phyloP scores from a whole-genome alignment of 805 yeast species.

The Candida saitoana region DNA sequence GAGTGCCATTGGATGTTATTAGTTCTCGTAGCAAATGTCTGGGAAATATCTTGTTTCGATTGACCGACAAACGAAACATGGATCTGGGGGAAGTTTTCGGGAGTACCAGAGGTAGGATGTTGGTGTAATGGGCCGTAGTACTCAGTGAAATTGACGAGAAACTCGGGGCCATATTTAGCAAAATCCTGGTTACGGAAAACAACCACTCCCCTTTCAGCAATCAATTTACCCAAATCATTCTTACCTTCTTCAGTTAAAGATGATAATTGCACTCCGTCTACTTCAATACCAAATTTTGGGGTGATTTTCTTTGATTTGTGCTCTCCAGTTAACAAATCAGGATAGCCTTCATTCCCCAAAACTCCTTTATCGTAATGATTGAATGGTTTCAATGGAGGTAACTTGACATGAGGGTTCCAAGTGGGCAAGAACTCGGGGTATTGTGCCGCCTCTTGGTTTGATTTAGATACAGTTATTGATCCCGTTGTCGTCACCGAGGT shows the following conservation, averaged over 20 bases:
- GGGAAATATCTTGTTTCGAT: constrained; percentile 23
- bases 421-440: constrained; percentile 30
- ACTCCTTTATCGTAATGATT: constrained; percentile 27
- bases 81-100: constrained; percentile 27
- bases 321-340: constrained; percentile 18
- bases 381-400: constrained; percentile 22
- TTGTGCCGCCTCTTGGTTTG: constrained; percentile 18
- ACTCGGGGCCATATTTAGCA: constrained; percentile 38
- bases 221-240: constrained; percentile 29
- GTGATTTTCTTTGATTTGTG: constrained; percentile 19
- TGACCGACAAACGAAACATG: constrained; percentile 34
- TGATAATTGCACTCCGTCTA: constrained; percentile 28
- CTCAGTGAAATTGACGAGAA: constrained; percentile 24
- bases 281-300: constrained; percentile 31
- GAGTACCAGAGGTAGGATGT: constrained; percentile 22
- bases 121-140: constrained; percentile 19
- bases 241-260: constrained; percentile 22
- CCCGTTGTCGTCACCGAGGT: constrained; percentile 19
- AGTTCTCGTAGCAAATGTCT: constrained; percentile 24
- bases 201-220: constrained; percentile 34
- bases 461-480: constrained; percentile 22
- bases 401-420: constrained; percentile 32
- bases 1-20: constrained; percentile 35
- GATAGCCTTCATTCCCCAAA: constrained; percentile 18
- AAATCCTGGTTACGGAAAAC: constrained; percentile 32